Evolutionary conservation across 2,329 filamentous ascomycete genomes (phyloP), one percentile per base, ranked within the genome.

Genomic region (Pseudopyricularia cyperi): DNA sequence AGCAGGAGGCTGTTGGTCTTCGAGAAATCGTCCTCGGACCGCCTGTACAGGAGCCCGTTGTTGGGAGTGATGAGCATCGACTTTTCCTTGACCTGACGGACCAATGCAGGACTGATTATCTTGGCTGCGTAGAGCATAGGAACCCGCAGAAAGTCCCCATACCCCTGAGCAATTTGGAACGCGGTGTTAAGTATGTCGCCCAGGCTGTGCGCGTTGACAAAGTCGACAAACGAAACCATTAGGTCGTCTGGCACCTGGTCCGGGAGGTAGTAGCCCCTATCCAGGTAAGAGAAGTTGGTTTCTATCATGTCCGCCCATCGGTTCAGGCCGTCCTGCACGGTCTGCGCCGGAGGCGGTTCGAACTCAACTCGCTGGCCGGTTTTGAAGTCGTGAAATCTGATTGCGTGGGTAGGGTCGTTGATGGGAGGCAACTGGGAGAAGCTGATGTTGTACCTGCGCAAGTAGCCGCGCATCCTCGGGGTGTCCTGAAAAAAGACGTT

Each of bases 381-480:
- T 7, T 19, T 17, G 14, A 52, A 46, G 51, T 52, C 51, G n/a
- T 22, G 34, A 17, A 33, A 35, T 15, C 14, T 11, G 30, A 34
- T 19, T 4, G 46, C 46, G 9, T 8, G 5, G 15, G 11, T 15
- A 14, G 32, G 32, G 7, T 77, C 68, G 2, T 73, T 42, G 22
- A 79, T 68, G 0, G 76, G 76, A 7, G 46, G n/a, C n/a, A 47
- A 14, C 33, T 11, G 46, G 46, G 46, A 30, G 24, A 47, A 26
- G 22, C 48, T 34, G 19, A 50, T 22, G 46, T 35, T 35, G 8
- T 35, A 35, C 26, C 68, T 64, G 37, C 54, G 61, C 37, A 79
- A 74, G 51, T 75, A 72, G 6, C 71, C 63, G 11, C 66, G 71
- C 4, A 72, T 65, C 1, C 65, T 52, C 0, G 63, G n/a, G 12